Conservation (phyloP, 352 stramenopile species). For the Thalassiosira mediterranea region DNA sequence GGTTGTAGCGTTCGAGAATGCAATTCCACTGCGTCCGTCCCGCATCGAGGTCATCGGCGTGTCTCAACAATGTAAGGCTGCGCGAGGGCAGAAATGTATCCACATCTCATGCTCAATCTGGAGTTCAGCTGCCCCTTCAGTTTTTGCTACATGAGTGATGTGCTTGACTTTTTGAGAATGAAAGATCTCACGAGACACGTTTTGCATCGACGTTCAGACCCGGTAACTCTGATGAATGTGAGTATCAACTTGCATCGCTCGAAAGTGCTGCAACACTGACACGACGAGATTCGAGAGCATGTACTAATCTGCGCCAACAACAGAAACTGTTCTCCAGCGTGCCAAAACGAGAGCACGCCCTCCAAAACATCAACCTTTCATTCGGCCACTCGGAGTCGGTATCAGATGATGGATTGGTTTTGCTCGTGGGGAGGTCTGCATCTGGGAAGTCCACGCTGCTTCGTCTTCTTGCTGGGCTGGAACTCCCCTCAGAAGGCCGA, state of each 20-base stretch:
- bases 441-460: slow-evolving; percentile 55
- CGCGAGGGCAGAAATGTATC: background rate
- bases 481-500: slow-evolving; percentile 29
- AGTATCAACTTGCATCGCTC: slow-evolving; percentile 5
- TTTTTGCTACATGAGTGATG: too few species aligned
- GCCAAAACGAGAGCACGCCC: slow-evolving; percentile 57
- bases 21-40: slow-evolving; percentile 16
- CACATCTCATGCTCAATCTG: background rate
- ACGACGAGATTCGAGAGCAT: background rate
- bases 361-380: slow-evolving; percentile 41
- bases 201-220: slow-evolving; percentile 19
- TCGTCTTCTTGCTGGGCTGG: slow-evolving; percentile 43
- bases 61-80: slow-evolving; percentile 36
- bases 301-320: background rate
- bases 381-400: slow-evolving; percentile 24
- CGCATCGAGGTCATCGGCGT: slow-evolving; percentile 23
- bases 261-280: slow-evolving; percentile 1
- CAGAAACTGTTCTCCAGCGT: slow-evolving; percentile 65
- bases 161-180: slow-evolving; percentile 2
- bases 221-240: slow-evolving; percentile 42
- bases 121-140: too few species aligned
- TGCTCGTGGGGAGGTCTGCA: slow-evolving; percentile 49
- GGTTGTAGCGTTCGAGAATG: slow-evolving; percentile 5
- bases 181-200: slow-evolving; percentile 1
- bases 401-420: slow-evolving; percentile 21